Percentiles rank a stretch among this genome's conserved stretches.
These are phyloP conservation scores for Ceratobasidium sp. DNA, from an alignment of 1,284 basidiomycete genomes.

Conservation along the genomic window DNA sequence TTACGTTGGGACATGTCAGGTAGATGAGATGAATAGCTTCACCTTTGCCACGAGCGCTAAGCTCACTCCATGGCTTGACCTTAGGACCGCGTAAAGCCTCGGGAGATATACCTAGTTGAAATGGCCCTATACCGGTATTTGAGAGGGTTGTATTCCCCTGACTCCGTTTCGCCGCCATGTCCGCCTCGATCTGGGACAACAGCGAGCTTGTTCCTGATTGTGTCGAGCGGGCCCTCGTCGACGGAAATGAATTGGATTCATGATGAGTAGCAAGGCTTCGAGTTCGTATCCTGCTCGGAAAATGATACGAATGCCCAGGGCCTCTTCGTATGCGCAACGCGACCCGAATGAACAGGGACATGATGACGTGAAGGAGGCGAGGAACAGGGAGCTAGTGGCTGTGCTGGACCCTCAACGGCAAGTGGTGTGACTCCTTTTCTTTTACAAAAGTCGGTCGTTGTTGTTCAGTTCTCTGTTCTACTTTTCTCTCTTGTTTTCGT, in stretches of 20 bases:
- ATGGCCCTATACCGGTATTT: conserved; percentile 75
- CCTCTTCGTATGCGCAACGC: conserved; percentile 9
- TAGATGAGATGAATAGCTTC: conserved; percentile 42
- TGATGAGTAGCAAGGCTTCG: conserved; percentile 62
- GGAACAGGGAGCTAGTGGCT: neutral
- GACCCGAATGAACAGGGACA: conserved; percentile 24
- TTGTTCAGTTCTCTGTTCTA: neutral
- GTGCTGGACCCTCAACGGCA: conserved; percentile 28
- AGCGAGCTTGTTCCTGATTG: conserved; percentile 63
- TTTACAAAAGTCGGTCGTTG: neutral
- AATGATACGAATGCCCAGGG: neutral
- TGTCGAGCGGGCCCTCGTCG: conserved; percentile 49
- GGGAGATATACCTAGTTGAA: conserved; percentile 79
- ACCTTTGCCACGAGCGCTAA: conserved; percentile 85
- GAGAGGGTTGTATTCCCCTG: conserved; percentile 7
- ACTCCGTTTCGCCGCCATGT: conserved; percentile 33
- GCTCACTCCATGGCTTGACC: conserved; percentile 83
- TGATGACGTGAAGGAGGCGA: neutral
- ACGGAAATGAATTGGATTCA: conserved; percentile 52
- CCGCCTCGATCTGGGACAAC: conserved; percentile 75
- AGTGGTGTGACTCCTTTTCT: conserved; percentile 3
- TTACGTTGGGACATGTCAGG: conserved; percentile 5
- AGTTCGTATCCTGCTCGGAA: neutral
- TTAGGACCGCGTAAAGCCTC: conserved; percentile 67
- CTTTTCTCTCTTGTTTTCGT: conserved; percentile 11